Conservation (phyloP, 2,329 filamentous ascomycete species). For the Penicillium brevicompactum region DNA sequence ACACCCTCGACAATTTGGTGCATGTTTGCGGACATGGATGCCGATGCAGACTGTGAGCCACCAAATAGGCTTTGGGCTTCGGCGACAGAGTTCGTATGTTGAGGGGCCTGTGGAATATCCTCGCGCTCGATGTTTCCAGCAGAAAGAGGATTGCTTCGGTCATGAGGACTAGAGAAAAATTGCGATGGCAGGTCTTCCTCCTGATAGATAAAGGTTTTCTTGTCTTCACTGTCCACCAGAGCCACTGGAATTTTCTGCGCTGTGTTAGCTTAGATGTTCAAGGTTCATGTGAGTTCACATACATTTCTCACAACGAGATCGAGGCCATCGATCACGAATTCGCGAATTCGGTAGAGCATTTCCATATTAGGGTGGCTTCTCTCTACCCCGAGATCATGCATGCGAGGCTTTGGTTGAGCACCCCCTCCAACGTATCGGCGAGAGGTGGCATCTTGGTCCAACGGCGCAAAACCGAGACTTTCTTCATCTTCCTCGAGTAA, state of each 20-base stretch:
- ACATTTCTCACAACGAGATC: slow-evolving; percentile 54
- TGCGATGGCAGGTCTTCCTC: slow-evolving; percentile 56
- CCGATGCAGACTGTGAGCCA: slow-evolving; percentile 52
- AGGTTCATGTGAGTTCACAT: slow-evolving; percentile 23
- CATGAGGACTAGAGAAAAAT: slow-evolving; percentile 49
- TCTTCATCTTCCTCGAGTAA: slow-evolving; percentile 69
- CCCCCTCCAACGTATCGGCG: slow-evolving; percentile 55
- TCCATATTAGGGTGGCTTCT: slow-evolving; percentile 62
- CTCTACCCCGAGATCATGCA: slow-evolving; percentile 53
- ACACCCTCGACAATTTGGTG: slow-evolving; percentile 43
- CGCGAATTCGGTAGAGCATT: slow-evolving; percentile 67
- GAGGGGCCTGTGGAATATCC: slow-evolving; percentile 35
- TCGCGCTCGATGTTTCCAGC: slow-evolving; percentile 45
- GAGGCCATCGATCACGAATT: slow-evolving; percentile 64
- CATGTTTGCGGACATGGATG: slow-evolving; percentile 46
- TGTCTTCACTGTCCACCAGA: slow-evolving; percentile 48
- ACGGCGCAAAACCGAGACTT: slow-evolving; percentile 65
- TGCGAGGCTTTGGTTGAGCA: slow-evolving; percentile 53
- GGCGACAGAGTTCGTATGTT: slow-evolving; percentile 24
- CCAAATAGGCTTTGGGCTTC: slow-evolving; percentile 38
- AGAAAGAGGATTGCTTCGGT: slow-evolving; percentile 44
- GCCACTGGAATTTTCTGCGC: slow-evolving; percentile 50
- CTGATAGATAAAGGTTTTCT: slow-evolving; percentile 53
- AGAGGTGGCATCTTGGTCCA: slow-evolving; percentile 53
- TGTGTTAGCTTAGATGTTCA: slow-evolving; percentile 24